phyloP scores from a whole-genome alignment of 345 rosid genomes.

The Carallia brachiata region DNA sequence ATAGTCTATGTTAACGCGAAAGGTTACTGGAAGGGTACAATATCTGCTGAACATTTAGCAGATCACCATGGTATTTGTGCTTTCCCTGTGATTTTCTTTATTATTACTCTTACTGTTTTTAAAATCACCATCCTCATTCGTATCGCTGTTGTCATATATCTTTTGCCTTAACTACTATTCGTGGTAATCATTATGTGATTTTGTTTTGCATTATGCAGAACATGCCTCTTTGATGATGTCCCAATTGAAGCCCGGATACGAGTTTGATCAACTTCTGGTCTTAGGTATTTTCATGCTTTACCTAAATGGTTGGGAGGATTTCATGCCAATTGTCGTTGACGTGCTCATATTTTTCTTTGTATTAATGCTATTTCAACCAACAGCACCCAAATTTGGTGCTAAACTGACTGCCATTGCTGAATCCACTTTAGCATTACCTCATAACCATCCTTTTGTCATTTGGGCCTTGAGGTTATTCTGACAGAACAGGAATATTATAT shows the following conservation, averaged over 20 bases:
- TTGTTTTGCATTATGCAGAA: slow-evolving; percentile 36
- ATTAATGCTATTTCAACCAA: too few relatives aligned
- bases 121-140: not conserved
- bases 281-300: slow-evolving; percentile 49
- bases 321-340: not conserved
- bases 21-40: slow-evolving; percentile 64
- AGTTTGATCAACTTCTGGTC: slow-evolving; percentile 77
- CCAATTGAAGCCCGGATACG: slow-evolving; percentile 71
- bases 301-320: not conserved
- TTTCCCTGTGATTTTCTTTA: not conserved
- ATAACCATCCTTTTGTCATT: not conserved
- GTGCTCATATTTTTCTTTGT: too few relatives aligned
- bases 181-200: not conserved
- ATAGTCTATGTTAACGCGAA: slow-evolving; percentile 55
- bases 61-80: slow-evolving; percentile 79
- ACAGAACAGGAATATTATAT: too few relatives aligned
- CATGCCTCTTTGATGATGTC: slow-evolving; percentile 64
- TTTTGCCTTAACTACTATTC: slow-evolving; percentile 22
- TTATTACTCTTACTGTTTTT: not conserved
- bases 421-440: not conserved
- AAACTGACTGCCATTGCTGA: not conserved
- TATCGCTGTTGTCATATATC: not conserved
- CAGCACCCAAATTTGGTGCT: not conserved
- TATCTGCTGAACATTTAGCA: slow-evolving; percentile 77
- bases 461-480: too few relatives aligned